Evolutionary conservation across 805 yeast species (phyloP).

Genomic region (Clavispora vitiphila): DNA sequence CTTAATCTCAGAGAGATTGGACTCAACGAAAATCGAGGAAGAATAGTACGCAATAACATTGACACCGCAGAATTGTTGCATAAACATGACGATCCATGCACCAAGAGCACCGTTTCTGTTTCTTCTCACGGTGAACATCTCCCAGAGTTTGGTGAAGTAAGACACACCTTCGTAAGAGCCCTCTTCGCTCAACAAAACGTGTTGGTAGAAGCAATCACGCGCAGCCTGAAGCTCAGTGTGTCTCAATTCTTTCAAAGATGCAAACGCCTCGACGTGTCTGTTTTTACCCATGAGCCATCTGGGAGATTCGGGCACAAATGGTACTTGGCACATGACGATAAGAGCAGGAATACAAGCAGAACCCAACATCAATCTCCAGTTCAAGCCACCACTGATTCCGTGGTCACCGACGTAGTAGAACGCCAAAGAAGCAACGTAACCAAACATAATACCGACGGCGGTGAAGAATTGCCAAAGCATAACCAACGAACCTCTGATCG

Average conservation of each 20-base stretch:
- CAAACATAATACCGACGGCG: slow-evolving; percentile 70
- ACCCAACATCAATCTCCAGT: slow-evolving; percentile 68
- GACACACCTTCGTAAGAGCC: slow-evolving; percentile 44
- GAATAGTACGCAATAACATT: slow-evolving; percentile 86
- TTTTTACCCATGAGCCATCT: slow-evolving; percentile 60
- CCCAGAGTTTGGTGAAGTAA: slow-evolving; percentile 43
- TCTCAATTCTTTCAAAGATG: slow-evolving; percentile 45
- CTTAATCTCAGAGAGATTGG: slow-evolving; percentile 57
- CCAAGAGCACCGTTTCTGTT: slow-evolving; percentile 80
- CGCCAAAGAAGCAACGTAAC: slow-evolving; percentile 56
- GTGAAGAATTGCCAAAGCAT: slow-evolving; percentile 74
- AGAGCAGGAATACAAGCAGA: slow-evolving; percentile 54
- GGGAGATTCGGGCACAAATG: slow-evolving; percentile 64
- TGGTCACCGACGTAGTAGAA: slow-evolving; percentile 49
- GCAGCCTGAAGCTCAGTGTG: slow-evolving; percentile 51
- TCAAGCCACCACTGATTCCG: slow-evolving; percentile 41
- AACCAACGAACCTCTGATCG: slow-evolving; percentile 61
- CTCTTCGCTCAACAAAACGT: slow-evolving; percentile 57
- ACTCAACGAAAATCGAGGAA: slow-evolving; percentile 64
- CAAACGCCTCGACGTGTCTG: slow-evolving; percentile 44
- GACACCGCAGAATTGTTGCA: slow-evolving; percentile 90
- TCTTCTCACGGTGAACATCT: slow-evolving; percentile 68
- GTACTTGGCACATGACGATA: slow-evolving; percentile 45
- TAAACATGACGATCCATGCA: slow-evolving; percentile 77
- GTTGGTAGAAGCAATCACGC: slow-evolving; percentile 57